Percentiles rank a stretch among this genome's conserved stretches.
Conservation (phyloP, 345 rosid species). For the Viola odorata region DNA sequence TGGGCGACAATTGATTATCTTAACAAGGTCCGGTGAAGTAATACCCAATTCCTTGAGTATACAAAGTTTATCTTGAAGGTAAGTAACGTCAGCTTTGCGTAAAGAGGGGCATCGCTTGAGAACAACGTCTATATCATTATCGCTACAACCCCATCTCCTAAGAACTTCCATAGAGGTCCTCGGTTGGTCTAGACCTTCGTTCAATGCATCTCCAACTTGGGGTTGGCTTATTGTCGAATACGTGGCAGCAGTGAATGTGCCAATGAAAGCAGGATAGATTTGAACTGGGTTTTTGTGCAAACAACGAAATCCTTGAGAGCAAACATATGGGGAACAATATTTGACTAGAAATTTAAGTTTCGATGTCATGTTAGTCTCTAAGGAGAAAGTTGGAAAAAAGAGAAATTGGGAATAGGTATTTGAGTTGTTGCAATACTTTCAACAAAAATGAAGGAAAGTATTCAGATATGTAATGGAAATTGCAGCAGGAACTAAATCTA, state of each 20-base stretch:
- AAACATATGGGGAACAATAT: background rate
- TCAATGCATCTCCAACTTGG: conserved; percentile 15
- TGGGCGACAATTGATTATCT: conserved; percentile 70
- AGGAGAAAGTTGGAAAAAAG: no score
- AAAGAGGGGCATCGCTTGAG: conserved; percentile 48
- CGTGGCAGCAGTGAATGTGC: conserved; percentile 21
- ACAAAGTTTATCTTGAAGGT: conserved; percentile 50
- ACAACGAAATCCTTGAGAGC: background rate
- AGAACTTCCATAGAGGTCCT: conserved; percentile 36
- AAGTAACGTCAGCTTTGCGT: conserved; percentile 39
- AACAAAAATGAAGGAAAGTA: no score
- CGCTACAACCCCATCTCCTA: conserved; percentile 68
- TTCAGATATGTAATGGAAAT: no score
- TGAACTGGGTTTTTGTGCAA: background rate
- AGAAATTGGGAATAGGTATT: no score
- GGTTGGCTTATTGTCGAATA: conserved; percentile 62
- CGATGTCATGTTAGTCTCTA: conserved; percentile 13
- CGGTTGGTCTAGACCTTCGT: conserved; percentile 10
- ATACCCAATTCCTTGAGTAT: conserved; percentile 53
- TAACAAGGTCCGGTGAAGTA: conserved; percentile 62
- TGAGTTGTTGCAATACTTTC: no score
- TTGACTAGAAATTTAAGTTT: conserved; percentile 6
- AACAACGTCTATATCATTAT: conserved; percentile 43
- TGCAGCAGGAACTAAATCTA: no score
- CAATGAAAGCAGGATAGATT: background rate